These are phyloP conservation scores for Penicillium lagena DNA, from an alignment of 495 filamentous ascomycete genomes.

Conservation along the genomic window DNA sequence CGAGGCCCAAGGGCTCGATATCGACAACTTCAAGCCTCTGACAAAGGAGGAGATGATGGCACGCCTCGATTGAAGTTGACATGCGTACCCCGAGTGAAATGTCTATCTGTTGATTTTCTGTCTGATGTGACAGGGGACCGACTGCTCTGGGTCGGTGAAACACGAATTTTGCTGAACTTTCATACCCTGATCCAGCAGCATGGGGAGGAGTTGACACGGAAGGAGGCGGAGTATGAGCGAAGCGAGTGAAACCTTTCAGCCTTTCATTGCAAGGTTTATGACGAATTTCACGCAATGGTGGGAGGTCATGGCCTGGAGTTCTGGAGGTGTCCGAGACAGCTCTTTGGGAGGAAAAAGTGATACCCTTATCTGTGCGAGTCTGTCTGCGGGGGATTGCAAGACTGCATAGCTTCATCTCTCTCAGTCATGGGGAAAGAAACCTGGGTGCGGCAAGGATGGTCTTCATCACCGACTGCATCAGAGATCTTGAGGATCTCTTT, in stretches of 20 bases:
- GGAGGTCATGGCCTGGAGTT: conserved; percentile 37
- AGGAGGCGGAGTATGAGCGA: no score
- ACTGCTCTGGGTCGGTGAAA: no score
- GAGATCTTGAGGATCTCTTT: conserved; percentile 27
- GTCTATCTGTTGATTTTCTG: conserved; percentile 22
- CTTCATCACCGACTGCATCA: conserved; percentile 24
- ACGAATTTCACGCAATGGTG: conserved; percentile 23
- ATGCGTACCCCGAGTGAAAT: conserved; percentile 32
- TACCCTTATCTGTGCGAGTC: conserved; percentile 45
- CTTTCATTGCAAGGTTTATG: conserved; percentile 15
- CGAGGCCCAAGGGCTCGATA: conserved; percentile 73
- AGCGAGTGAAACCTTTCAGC: neutral
- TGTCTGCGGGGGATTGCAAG: conserved; percentile 33
- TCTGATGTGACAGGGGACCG: conserved; percentile 19
- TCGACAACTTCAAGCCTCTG: conserved; percentile 89
- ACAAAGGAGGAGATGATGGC: conserved; percentile 95
- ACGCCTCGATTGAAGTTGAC: conserved; percentile 75
- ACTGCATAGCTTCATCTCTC: conserved; percentile 35
- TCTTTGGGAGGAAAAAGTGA: conserved; percentile 45
- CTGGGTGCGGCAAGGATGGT: conserved; percentile 18
- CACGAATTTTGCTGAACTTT: conserved; percentile 3
- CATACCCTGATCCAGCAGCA: conserved; percentile 5
- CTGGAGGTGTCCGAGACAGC: conserved; percentile 41
- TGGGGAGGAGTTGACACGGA: no score
- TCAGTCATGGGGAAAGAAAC: conserved; percentile 21